Evolutionary conservation across 1,139 yeast species (phyloP).

Genomic region (Suhomyces guaymorum): DNA sequence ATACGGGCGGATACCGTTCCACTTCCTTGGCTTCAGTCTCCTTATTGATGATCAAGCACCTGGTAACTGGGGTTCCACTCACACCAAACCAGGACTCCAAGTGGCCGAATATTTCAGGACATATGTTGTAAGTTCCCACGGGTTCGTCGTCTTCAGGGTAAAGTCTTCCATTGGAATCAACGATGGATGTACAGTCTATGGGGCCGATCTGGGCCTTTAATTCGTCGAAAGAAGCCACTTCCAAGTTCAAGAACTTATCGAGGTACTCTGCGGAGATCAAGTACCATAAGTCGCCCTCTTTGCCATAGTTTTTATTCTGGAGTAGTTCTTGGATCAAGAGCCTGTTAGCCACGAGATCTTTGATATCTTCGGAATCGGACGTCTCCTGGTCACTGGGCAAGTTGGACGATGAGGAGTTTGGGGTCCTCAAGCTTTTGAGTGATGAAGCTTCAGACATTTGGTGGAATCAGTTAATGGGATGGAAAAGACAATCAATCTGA

Average conservation of each 20-base stretch:
- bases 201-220: slow-evolving; percentile 34
- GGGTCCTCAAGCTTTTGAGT: neutral
- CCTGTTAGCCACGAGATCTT: slow-evolving; percentile 15
- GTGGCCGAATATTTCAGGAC: slow-evolving; percentile 43
- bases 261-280: slow-evolving; percentile 36
- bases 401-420: neutral
- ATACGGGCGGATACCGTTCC: slow-evolving; percentile 55
- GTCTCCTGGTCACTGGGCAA: neutral
- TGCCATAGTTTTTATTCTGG: slow-evolving; percentile 14
- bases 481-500: no score
- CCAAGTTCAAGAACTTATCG: slow-evolving; percentile 26
- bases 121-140: slow-evolving; percentile 32
- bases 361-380: slow-evolving; percentile 1
- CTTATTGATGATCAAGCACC: slow-evolving; percentile 44
- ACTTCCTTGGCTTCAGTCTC: slow-evolving; percentile 42
- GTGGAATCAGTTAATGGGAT: no score
- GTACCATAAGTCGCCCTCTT: slow-evolving; percentile 39
- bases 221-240: slow-evolving; percentile 28
- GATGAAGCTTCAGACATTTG: no score
- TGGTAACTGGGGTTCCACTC: slow-evolving; percentile 44
- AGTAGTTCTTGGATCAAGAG: slow-evolving; percentile 26
- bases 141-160: slow-evolving; percentile 33
- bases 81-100: slow-evolving; percentile 58
- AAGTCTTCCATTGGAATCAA: slow-evolving; percentile 35
- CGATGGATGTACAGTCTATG: slow-evolving; percentile 31